phyloP scores from a whole-genome alignment of 257 asterid species.

The Solanum gandarillasii region DNA sequence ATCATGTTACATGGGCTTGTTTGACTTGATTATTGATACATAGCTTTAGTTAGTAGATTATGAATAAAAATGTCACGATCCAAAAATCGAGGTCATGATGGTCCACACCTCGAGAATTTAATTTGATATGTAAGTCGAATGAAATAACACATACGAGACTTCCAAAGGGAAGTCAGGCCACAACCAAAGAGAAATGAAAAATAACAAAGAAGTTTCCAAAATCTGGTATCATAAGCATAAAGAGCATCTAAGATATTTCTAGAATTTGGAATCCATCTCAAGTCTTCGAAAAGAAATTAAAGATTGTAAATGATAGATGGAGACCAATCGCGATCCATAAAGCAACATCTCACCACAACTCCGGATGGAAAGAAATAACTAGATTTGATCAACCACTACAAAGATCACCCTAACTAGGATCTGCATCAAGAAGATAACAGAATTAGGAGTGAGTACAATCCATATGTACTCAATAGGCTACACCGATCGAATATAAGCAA shows the following conservation, averaged over 20 bases:
- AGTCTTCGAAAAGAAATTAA: no score
- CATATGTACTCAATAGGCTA: no score
- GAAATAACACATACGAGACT: not conserved
- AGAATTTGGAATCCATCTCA: not conserved
- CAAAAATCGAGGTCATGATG: no score
- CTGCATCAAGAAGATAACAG: no score
- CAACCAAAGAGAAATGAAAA: not conserved
- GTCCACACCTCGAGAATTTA: no score
- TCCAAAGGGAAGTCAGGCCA: not conserved
- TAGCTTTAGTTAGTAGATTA: not conserved
- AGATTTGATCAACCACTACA: no score
- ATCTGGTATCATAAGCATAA: not conserved
- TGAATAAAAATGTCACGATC: not conserved
- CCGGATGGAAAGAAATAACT: no score
- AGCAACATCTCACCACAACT: not conserved
- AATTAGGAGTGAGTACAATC: no score
- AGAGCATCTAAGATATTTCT: not conserved
- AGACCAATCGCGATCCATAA: not conserved
- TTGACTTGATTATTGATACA: not conserved
- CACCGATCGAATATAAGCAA: no score
- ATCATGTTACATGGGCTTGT: not conserved
- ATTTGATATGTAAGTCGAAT: not conserved
- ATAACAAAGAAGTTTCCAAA: not conserved
- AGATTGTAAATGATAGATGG: not conserved
- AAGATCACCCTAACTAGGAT: no score